Conservation (phyloP, 2,329 filamentous ascomycete species). For the Setomelanomma holmii region DNA sequence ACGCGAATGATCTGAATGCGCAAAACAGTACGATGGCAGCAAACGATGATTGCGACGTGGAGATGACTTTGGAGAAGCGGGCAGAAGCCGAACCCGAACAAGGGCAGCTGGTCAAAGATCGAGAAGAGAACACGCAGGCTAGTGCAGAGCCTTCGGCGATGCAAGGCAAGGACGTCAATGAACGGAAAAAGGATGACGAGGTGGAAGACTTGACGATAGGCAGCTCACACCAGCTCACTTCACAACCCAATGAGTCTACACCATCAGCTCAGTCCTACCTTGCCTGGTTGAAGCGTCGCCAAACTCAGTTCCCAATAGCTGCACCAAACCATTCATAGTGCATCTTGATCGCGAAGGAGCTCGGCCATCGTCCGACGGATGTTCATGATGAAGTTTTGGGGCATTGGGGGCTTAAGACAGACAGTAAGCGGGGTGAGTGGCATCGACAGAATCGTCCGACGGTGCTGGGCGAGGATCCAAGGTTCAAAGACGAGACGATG, state of each 20-base stretch:
- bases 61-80: no score
- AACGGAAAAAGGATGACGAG: no score
- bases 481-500: neutral
- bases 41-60: no score
- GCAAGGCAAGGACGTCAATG: no score
- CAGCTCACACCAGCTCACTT: neutral
- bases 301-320: neutral
- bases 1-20: no score
- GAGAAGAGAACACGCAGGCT: no score
- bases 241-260: neutral
- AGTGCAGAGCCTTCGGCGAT: no score
- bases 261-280: constrained; percentile 4
- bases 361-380: neutral
- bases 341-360: neutral
- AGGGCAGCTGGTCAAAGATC: no score
- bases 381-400: constrained; percentile 1
- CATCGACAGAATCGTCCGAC: constrained; percentile 1
- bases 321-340: neutral
- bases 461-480: constrained; percentile 7
- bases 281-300: constrained; percentile 5
- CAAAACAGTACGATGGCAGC: no score
- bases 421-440: constrained; percentile 1
- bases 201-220: no score
- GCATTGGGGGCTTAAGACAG: constrained; percentile 6
- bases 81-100: no score